phyloP scores from a whole-genome alignment of 257 asterid genomes.

The Nicotiana benthamiana region DNA sequence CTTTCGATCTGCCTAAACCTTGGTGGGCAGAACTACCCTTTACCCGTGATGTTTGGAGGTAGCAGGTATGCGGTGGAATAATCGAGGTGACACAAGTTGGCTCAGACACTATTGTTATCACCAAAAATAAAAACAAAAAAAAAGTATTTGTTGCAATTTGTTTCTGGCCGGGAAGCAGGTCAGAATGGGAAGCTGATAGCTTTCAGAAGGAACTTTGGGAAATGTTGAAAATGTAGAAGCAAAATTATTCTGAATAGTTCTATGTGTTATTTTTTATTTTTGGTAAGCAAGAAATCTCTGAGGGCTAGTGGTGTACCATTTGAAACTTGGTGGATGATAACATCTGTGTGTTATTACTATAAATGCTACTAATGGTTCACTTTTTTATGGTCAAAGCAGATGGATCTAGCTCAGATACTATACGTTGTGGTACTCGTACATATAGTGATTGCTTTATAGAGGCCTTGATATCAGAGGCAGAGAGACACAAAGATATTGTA shows the following conservation, averaged over 20 bases:
- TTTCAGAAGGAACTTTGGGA: neutral
- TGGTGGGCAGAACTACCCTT: too few species aligned
- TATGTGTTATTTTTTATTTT: neutral
- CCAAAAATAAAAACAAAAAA: too few species aligned
- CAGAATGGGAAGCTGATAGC: neutral
- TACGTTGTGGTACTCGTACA: constrained; percentile 32
- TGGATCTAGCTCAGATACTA: constrained; percentile 16
- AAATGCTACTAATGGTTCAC: constrained; percentile 5
- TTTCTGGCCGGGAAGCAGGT: neutral
- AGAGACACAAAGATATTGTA: constrained; percentile 63
- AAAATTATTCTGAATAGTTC: neutral
- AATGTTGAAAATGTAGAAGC: neutral
- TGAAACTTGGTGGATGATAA: neutral
- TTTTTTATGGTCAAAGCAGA: constrained; percentile 23
- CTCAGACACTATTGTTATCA: too few species aligned
- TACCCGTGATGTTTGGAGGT: too few species aligned
- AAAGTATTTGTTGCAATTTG: neutral
- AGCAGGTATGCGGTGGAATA: too few species aligned
- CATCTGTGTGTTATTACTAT: neutral
- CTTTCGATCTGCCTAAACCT: too few species aligned
- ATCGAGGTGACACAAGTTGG: too few species aligned
- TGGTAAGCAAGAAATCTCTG: too few species aligned
- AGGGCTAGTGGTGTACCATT: too few species aligned
- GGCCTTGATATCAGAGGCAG: constrained; percentile 58
- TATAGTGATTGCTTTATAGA: constrained; percentile 60